A percentile compares a stretch with the other conserved stretches of the same genome.
Evolutionary conservation across 163 green algal species (phyloP).

Genomic region (Smithsoniella earleae): DNA sequence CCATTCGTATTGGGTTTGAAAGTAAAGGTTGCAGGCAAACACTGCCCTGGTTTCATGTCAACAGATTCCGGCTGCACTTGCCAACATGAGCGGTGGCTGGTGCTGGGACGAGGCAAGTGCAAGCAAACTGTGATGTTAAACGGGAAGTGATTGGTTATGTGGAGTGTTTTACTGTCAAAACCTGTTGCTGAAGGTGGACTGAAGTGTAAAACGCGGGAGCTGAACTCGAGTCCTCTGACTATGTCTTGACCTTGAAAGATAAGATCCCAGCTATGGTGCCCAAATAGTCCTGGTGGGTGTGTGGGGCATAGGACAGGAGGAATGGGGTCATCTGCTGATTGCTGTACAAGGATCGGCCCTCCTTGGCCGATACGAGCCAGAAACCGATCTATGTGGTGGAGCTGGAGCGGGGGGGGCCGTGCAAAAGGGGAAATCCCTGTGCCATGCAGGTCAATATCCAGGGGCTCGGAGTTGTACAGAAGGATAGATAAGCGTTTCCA

Average conservation of each 20-base stretch:
- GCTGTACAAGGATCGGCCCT: background rate
- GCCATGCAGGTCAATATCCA: conserved; percentile 19
- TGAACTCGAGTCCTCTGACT: background rate
- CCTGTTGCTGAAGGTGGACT: background rate
- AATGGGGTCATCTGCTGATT: too few relatives aligned
- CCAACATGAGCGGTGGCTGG: too few relatives aligned
- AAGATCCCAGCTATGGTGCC: conserved; percentile 12
- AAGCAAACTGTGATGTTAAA: conserved; percentile 4
- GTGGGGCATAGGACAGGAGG: too few relatives aligned
- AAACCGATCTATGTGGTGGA: conserved; percentile 18
- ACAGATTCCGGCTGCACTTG: too few relatives aligned
- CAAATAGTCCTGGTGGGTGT: conserved; percentile 8
- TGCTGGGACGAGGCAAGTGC: background rate
- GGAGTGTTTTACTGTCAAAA: too few relatives aligned
- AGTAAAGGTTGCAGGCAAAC: too few relatives aligned
- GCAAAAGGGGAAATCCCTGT: background rate
- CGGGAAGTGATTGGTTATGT: background rate
- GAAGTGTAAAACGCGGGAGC: background rate
- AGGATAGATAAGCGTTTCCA: conserved; percentile 51
- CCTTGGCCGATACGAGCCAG: background rate
- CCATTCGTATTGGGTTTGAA: conserved; percentile 55
- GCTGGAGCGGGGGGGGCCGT: background rate
- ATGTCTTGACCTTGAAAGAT: conserved; percentile 7
- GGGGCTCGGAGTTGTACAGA: conserved; percentile 14
- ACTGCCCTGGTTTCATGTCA: too few relatives aligned